Conservation (phyloP, 306 rosid genomes). For the Inga laurina region DNA sequence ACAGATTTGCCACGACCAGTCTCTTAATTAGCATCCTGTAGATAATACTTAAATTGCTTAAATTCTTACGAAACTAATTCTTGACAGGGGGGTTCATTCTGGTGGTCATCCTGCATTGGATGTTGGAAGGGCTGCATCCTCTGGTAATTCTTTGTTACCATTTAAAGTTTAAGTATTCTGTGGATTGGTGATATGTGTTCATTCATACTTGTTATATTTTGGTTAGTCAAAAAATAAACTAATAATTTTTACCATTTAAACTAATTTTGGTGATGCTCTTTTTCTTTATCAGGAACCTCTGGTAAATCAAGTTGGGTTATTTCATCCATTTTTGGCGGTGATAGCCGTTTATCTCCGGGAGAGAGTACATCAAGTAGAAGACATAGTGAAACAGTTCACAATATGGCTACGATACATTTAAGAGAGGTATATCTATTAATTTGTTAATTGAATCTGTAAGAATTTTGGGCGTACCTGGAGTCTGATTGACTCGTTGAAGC, state of each 20-base stretch:
- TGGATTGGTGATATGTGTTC: background rate
- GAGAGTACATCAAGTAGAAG: slow-evolving; percentile 54
- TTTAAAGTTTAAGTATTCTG: slow-evolving; percentile 2
- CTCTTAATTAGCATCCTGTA: slow-evolving; percentile 10
- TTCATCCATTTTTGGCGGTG: slow-evolving; percentile 80
- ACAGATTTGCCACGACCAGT: no score
- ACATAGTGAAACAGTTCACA: slow-evolving; percentile 57
- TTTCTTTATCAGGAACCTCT: slow-evolving; percentile 51
- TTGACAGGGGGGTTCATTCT: slow-evolving; percentile 39
- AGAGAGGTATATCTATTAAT: slow-evolving; percentile 64
- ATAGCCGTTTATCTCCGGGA: slow-evolving; percentile 57
- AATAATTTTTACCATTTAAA: background rate
- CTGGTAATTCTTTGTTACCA: slow-evolving; percentile 52
- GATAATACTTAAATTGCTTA: slow-evolving; percentile 1
- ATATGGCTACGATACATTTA: slow-evolving; percentile 68
- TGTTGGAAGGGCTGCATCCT: slow-evolving; percentile 55
- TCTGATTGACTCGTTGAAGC: no score
- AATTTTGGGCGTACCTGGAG: no score
- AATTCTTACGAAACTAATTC: slow-evolving; percentile 28
- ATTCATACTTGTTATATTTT: background rate
- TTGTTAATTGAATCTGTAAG: background rate
- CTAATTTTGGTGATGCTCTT: slow-evolving; percentile 25
- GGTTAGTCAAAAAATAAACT: background rate
- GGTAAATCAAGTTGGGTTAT: slow-evolving; percentile 79
- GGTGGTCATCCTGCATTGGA: slow-evolving; percentile 57